Percentiles rank a stretch among this genome's conserved stretches.
These are phyloP conservation scores for Solanum microdontum DNA, from an alignment of 257 asterid genomes.

Conservation along the genomic window DNA sequence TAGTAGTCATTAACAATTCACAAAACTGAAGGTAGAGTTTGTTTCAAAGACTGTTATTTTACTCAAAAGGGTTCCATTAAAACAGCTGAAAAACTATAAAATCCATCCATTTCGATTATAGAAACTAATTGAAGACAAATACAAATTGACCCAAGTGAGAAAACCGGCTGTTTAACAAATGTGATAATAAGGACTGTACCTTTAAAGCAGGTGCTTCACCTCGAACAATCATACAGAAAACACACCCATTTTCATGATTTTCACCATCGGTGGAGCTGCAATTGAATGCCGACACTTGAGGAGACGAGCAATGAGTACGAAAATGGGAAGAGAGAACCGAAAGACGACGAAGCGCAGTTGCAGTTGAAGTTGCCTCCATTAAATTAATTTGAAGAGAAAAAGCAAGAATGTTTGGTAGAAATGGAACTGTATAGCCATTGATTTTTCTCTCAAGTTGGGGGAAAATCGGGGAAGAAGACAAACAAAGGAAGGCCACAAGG, in stretches of 20 bases:
- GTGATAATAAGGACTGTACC: slow-evolving; percentile 19
- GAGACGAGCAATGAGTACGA: slow-evolving; percentile 7
- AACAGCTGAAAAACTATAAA: not conserved
- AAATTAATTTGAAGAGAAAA: not conserved
- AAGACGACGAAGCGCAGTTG: slow-evolving; percentile 63
- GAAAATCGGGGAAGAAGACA: not conserved
- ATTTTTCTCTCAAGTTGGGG: not conserved
- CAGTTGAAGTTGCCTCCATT: slow-evolving; percentile 29
- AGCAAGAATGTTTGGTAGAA: not conserved
- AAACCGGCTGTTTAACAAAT: not conserved
- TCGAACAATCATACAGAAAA: slow-evolving; percentile 67
- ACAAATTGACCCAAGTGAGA: not conserved
- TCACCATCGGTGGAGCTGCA: slow-evolving; percentile 8
- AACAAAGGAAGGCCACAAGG: not conserved
- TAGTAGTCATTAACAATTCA: not conserved
- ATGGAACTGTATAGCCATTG: not conserved
- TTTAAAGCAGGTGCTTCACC: slow-evolving; percentile 66
- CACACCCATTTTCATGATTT: slow-evolving; percentile 24
- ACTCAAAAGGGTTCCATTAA: not conserved
- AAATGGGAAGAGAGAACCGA: slow-evolving; percentile 58
- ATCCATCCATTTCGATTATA: not conserved
- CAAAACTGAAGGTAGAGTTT: not conserved
- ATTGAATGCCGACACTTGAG: slow-evolving; percentile 24
- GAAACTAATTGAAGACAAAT: not conserved
- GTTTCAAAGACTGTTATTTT: not conserved